phyloP scores from a whole-genome alignment of 2,329 filamentous ascomycete genomes.

The Exophiala alcalophila region DNA sequence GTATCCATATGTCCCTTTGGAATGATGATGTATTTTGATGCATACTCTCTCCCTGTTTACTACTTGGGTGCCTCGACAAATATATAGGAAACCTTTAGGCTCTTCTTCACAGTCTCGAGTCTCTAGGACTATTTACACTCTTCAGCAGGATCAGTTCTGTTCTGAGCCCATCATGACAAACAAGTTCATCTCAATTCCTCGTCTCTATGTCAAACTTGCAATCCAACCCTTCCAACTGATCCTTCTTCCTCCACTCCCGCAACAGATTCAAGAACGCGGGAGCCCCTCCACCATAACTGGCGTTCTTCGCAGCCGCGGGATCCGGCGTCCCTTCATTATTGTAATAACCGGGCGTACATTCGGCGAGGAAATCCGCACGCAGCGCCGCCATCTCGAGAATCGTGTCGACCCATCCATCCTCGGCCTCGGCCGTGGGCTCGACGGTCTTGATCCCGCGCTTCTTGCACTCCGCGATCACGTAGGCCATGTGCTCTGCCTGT shows the following conservation, averaged over 20 bases:
- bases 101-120: too few species aligned
- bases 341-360: slow-evolving; percentile 25
- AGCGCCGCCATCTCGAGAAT: slow-evolving; percentile 13
- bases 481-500: slow-evolving; percentile 23
- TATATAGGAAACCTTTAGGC: too few species aligned
- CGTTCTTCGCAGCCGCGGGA: slow-evolving; percentile 8
- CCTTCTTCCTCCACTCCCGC: slow-evolving; percentile 21
- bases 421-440: slow-evolving; percentile 21
- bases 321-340: slow-evolving; percentile 22
- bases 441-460: slow-evolving; percentile 17
- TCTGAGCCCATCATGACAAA: too few species aligned
- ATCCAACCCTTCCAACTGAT: slow-evolving; percentile 21
- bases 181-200: background rate
- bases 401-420: slow-evolving; percentile 23
- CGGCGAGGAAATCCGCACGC: slow-evolving; percentile 11
- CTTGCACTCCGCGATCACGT: slow-evolving; percentile 17
- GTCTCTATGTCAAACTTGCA: slow-evolving; percentile 2
- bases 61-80: too few species aligned
- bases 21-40: too few species aligned
- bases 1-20: too few species aligned
- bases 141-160: too few species aligned
- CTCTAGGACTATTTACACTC: too few species aligned
- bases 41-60: too few species aligned
- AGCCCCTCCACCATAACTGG: slow-evolving; percentile 20
- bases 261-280: slow-evolving; percentile 18